These are phyloP conservation scores for Rhynchospora pubera DNA, from an alignment of 176 grass and related monocot species.

Conservation along the genomic window DNA sequence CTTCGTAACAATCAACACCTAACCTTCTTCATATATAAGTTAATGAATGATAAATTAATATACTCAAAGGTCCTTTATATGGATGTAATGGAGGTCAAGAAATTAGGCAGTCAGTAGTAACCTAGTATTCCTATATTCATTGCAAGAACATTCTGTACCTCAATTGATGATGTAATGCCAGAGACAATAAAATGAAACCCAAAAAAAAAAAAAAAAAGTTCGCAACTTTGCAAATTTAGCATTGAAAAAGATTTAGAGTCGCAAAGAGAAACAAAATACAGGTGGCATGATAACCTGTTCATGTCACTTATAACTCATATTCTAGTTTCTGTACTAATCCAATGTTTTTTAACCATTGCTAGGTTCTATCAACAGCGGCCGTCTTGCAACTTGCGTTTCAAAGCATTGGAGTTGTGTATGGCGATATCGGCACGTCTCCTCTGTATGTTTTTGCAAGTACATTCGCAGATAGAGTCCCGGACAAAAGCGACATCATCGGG, in stretches of 20 bases:
- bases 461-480: slow-evolving; percentile 17
- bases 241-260: not conserved
- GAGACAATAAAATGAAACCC: not conserved
- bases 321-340: not conserved
- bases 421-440: slow-evolving; percentile 42
- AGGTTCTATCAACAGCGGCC: slow-evolving; percentile 22
- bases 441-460: slow-evolving; percentile 30
- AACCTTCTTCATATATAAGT: not conserved
- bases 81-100: not conserved
- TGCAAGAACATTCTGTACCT: not conserved
- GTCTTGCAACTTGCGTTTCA: slow-evolving; percentile 36
- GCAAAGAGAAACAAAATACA: not conserved
- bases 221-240: not conserved
- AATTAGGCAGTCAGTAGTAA: not conserved
- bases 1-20: not conserved
- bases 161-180: not conserved
- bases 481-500: slow-evolving; percentile 24
- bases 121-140: not conserved
- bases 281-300: not conserved
- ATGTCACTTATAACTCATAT: not conserved
- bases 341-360: not conserved
- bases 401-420: slow-evolving; percentile 41
- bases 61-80: not conserved
- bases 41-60: not conserved
- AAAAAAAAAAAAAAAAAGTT: not conserved